Percentiles rank a stretch among this genome's conserved stretches.
phyloP scores from a whole-genome alignment of 176 grass and related monocot genomes.

The Neostapfia colusana region DNA sequence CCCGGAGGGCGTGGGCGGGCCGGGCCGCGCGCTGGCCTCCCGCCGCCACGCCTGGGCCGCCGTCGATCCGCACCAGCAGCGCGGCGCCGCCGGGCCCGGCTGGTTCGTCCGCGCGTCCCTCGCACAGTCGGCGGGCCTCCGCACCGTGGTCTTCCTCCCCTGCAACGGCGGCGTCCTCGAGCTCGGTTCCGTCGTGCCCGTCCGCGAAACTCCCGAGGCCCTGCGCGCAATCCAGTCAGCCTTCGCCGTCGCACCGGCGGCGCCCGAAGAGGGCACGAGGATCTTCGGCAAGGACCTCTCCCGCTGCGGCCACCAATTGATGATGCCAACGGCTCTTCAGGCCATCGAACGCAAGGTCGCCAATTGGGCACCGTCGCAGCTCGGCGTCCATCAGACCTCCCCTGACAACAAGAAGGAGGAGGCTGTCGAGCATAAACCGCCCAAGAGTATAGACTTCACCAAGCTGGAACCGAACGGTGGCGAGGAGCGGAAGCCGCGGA shows the following conservation, averaged over 20 bases:
- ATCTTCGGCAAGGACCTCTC: conserved; percentile 60
- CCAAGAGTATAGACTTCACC: conserved; percentile 28
- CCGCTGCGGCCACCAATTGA: not conserved
- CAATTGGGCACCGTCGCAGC: conserved; percentile 24
- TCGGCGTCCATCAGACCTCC: conserved; percentile 11
- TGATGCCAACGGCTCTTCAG: not conserved
- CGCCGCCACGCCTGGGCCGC: conserved; percentile 63
- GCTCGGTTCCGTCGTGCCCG: conserved; percentile 54
- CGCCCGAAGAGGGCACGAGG: conserved; percentile 33
- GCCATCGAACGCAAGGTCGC: not conserved
- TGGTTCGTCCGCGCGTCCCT: conserved; percentile 69
- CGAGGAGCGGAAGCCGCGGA: conserved; percentile 64
- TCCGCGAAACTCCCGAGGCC: conserved; percentile 58
- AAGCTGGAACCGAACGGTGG: not conserved
- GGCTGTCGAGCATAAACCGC: conserved; percentile 1
- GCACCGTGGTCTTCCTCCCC: conserved; percentile 70
- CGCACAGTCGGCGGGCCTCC: conserved; percentile 60
- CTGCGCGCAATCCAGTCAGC: conserved; percentile 47
- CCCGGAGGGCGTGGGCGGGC: conserved; percentile 49
- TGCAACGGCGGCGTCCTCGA: conserved; percentile 71
- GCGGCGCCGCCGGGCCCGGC: conserved; percentile 5
- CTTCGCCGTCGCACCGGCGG: conserved; percentile 12
- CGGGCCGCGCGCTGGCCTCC: conserved; percentile 52
- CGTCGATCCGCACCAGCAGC: conserved; percentile 17
- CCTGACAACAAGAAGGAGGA: not conserved